Conservation (phyloP, 805 yeast species). For the Candida tibetensis region DNA sequence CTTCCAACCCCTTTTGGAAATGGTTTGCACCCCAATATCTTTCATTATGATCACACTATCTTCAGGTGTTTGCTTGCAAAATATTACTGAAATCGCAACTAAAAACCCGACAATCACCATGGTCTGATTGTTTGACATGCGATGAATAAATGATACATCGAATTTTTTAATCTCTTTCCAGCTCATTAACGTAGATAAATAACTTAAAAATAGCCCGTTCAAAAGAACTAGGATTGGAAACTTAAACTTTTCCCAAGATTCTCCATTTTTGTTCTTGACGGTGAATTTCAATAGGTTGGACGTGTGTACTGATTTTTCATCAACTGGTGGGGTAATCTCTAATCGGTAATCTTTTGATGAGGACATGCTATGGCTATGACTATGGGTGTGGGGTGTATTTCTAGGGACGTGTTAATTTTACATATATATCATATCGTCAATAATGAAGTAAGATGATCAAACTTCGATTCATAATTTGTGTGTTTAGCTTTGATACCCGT, state of each 20-base stretch:
- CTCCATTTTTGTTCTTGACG: slow-evolving; percentile 11
- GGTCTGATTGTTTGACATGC: background rate
- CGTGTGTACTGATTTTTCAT: slow-evolving; percentile 8
- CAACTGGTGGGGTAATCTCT: slow-evolving; percentile 24
- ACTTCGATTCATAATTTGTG: too few relatives aligned
- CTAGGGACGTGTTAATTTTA: slow-evolving; percentile 1
- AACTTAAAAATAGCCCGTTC: slow-evolving; percentile 1
- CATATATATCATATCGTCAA: slow-evolving; percentile 10
- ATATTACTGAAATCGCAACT: slow-evolving; percentile 8
- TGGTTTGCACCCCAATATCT: slow-evolving; percentile 48
- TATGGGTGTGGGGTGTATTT: background rate
- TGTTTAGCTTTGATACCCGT: too few relatives aligned
- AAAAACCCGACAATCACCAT: too few relatives aligned
- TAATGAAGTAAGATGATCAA: background rate
- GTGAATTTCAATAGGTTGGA: slow-evolving; percentile 19
- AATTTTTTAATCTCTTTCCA: background rate
- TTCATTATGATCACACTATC: slow-evolving; percentile 44
- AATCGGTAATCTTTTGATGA: slow-evolving; percentile 28
- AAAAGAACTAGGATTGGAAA: slow-evolving; percentile 4
- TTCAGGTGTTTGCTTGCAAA: slow-evolving; percentile 33
- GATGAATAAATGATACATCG: background rate
- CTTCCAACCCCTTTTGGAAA: slow-evolving; percentile 24
- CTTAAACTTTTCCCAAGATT: background rate
- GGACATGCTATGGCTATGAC: slow-evolving; percentile 19
- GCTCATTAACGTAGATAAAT: background rate